Conservation (phyloP, 164 flowering plant genomes). For the Nymphaea thermarum region DNA sequence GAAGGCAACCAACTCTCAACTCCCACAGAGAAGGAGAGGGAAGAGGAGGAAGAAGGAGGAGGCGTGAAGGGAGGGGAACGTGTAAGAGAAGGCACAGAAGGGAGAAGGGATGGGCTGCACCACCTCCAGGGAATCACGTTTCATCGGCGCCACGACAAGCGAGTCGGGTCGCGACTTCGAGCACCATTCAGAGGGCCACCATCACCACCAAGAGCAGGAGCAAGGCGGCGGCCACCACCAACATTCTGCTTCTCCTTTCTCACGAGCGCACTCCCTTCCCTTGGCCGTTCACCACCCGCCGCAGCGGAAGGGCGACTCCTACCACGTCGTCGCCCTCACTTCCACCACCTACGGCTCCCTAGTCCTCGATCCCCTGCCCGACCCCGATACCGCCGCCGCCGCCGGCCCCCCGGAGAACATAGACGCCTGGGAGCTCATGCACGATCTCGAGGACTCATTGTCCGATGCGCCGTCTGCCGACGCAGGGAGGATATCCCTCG, state of each 20-base stretch:
- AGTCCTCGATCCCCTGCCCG: slow-evolving; percentile 11
- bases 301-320: slow-evolving; percentile 49
- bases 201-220: not conserved
- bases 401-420: slow-evolving; percentile 54
- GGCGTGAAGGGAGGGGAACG: not conserved
- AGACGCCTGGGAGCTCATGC: slow-evolving; percentile 91
- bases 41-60: not conserved
- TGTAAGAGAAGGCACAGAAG: not conserved
- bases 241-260: not conserved
- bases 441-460: slow-evolving; percentile 45
- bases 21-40: not conserved
- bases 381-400: not conserved
- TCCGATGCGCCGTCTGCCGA: not conserved
- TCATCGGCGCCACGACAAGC: not conserved
- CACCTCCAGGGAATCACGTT: not conserved
- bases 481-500: not conserved
- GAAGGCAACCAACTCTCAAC: too few species aligned
- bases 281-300: slow-evolving; percentile 58
- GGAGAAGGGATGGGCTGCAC: slow-evolving; percentile 1
- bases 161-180: not conserved
- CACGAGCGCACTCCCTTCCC: not conserved
- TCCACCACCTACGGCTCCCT: slow-evolving; percentile 80
- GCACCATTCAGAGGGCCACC: not conserved
- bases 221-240: not conserved
- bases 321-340: slow-evolving; percentile 69